Evolutionary conservation across 768 basidiomycete genomes (phyloP), one percentile per base, ranked within the genome.

Genomic region (Leccinum arenicola): DNA sequence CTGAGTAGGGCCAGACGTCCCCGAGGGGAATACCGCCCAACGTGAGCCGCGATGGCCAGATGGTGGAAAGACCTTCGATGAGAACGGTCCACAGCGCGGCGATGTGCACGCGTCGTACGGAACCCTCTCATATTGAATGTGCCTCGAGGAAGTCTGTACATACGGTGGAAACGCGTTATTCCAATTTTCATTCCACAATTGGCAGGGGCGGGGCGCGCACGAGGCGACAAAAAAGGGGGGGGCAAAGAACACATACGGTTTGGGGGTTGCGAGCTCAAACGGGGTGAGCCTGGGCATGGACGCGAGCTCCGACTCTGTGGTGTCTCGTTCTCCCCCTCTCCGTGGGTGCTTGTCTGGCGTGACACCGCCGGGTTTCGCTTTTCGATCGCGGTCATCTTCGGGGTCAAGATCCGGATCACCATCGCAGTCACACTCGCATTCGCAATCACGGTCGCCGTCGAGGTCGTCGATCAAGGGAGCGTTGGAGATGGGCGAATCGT

Each of bases 1-100:
- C 81, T 5, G 82, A 75, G 63, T 92, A 95, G 0, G 88, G 89
- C 96, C 96, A 98, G 50, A 95, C 95, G 69, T 98, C 96, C 21
- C 96, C 96, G 6, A 98, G 83, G 0, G 88, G 70, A 25, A 89
- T 72, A 4, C 84, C 87, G 9, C 78, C 86, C 29, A 98, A 76
- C 5, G 80, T 78, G 3, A 82, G 81, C 25, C 95, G 83, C 17
- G 81, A 76, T 1, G 96, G 95, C 96, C 96, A 98, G 67, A 98
- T 93, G 2, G 86, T 81, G 54, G 89, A 83, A 35, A 98, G 79
- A 3, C 93, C 91, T 4, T 89, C 83, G 54, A 97, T 87, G 48
- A 98, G 83, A 17, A 83, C 82, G 14, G 82, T 73, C 94, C 96
- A 98, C 14, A 98, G 82, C 0, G 84, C 81, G 9, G 87, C 75